Conservation (phyloP, 73 alveolate species). For the Effrenium voratum region DNA sequence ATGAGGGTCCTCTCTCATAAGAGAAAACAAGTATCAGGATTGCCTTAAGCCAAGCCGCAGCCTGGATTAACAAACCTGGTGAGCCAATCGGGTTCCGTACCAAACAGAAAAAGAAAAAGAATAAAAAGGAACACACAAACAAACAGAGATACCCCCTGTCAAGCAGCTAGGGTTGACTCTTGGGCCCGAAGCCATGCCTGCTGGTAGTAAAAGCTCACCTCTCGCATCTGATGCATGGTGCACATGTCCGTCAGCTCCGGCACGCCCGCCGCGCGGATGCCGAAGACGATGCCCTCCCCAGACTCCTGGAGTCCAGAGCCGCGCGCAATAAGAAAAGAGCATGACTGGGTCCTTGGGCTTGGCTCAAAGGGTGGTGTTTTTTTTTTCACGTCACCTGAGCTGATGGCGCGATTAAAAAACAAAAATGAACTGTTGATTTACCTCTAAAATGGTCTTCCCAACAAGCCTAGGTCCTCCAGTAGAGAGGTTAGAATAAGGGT, state of each 20-base stretch:
- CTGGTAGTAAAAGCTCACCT: constrained; percentile 54
- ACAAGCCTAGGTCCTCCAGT: no score
- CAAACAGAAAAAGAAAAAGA: background rate
- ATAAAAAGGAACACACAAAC: background rate
- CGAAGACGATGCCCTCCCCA: no score
- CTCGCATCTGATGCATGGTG: constrained; percentile 80
- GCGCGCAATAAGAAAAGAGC: no score
- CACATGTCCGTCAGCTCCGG: constrained; percentile 28
- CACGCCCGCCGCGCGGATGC: constrained; percentile 40
- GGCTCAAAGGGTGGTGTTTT: no score
- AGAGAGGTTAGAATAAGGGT: no score
- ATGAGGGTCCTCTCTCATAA: no score
- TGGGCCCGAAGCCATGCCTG: constrained; percentile 26
- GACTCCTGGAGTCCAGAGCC: no score
- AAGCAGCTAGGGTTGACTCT: background rate
- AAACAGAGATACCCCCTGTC: background rate
- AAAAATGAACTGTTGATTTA: no score
- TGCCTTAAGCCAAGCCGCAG: background rate
- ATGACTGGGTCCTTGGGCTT: no score
- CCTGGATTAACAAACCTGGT: background rate
- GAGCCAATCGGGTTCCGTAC: background rate
- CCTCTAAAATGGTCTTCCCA: no score
- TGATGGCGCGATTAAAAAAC: no score
- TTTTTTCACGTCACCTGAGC: no score
- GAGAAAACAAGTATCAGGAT: background rate